phyloP scores from a whole-genome alignment of 371 early-diverging fungal genomes.

The Mortierella sp. region DNA sequence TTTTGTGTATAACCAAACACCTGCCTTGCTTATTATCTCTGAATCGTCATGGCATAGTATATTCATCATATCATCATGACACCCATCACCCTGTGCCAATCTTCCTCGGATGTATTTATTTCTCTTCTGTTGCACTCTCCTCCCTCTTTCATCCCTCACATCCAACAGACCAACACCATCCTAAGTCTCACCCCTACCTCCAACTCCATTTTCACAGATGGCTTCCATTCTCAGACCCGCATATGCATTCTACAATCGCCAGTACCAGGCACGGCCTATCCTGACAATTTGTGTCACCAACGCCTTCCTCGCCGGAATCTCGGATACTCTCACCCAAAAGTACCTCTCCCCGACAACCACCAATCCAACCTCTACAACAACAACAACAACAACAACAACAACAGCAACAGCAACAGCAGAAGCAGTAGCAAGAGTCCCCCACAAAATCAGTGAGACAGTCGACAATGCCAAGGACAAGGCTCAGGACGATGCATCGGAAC shows the following conservation, averaged over 20 bases:
- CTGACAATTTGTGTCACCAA: constrained; percentile 80
- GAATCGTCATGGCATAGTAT: not conserved
- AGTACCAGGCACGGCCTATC: constrained; percentile 71
- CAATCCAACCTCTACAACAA: not conserved
- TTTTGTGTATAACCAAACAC: no score
- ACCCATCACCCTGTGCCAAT: not conserved
- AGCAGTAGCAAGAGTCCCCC: not conserved
- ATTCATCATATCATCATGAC: constrained; percentile 11
- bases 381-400: no score
- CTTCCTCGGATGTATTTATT: not conserved
- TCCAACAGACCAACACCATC: not conserved
- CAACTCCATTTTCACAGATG: no score
- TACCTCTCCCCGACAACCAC: constrained; percentile 50
- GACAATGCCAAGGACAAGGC: constrained; percentile 3
- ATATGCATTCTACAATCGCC: constrained; percentile 61
- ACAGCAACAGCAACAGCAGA: no score
- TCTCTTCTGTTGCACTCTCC: not conserved
- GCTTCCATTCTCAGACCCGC: constrained; percentile 39
- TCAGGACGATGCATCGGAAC: constrained; percentile 2
- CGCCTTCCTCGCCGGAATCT: constrained; percentile 74
- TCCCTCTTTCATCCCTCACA: not conserved
- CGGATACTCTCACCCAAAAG: constrained; percentile 79
- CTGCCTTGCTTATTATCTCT: not conserved
- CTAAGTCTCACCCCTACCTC: constrained; percentile 12
- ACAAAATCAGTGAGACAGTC: not conserved